Evolutionary conservation across 2,329 filamentous ascomycete genomes (phyloP).

Genomic region (Aspergillus uvarum): DNA sequence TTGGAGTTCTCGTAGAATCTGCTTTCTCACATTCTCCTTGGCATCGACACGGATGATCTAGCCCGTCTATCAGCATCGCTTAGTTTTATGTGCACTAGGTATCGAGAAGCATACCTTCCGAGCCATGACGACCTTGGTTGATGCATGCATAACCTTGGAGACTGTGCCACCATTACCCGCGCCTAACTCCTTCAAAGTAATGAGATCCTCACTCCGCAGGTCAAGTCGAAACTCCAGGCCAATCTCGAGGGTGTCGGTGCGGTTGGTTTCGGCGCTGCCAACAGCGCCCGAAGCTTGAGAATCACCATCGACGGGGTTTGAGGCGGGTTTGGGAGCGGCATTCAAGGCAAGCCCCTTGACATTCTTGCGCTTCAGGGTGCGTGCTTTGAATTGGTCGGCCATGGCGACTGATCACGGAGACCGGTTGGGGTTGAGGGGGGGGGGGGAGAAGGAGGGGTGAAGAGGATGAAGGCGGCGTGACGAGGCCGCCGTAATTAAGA

Average conservation of each 20-base stretch:
- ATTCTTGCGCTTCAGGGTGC: slow-evolving; percentile 98
- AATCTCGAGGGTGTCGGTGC: slow-evolving; percentile 80
- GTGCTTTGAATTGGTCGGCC: slow-evolving; percentile 62
- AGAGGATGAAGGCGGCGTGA: slow-evolving; percentile 4
- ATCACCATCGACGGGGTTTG: slow-evolving; percentile 71
- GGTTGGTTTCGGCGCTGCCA: slow-evolving; percentile 59
- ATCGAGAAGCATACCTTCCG: slow-evolving; percentile 70
- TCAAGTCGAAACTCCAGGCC: slow-evolving; percentile 96
- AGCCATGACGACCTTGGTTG: slow-evolving; percentile 95
- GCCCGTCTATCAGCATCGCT: slow-evolving; percentile 11
- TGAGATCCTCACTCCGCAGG: slow-evolving; percentile 84
- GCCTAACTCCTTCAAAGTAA: slow-evolving; percentile 90
- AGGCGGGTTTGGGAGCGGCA: slow-evolving; percentile 67
- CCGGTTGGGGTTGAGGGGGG: not conserved
- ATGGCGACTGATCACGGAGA: slow-evolving; percentile 37
- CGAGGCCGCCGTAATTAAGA: slow-evolving; percentile 1
- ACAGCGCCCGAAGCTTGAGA: slow-evolving; percentile 59
- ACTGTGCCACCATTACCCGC: slow-evolving; percentile 97
- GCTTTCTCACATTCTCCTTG: slow-evolving; percentile 93
- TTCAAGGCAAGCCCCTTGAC: slow-evolving; percentile 91
- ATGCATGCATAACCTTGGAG: slow-evolving; percentile 94
- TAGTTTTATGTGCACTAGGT: not conserved
- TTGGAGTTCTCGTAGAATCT: slow-evolving; percentile 93
- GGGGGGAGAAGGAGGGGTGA: not conserved
- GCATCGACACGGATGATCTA: slow-evolving; percentile 97